These are phyloP conservation scores for Chalciporus pseudorubinellus DNA, from an alignment of 768 basidiomycete species.

Conservation along the genomic window DNA sequence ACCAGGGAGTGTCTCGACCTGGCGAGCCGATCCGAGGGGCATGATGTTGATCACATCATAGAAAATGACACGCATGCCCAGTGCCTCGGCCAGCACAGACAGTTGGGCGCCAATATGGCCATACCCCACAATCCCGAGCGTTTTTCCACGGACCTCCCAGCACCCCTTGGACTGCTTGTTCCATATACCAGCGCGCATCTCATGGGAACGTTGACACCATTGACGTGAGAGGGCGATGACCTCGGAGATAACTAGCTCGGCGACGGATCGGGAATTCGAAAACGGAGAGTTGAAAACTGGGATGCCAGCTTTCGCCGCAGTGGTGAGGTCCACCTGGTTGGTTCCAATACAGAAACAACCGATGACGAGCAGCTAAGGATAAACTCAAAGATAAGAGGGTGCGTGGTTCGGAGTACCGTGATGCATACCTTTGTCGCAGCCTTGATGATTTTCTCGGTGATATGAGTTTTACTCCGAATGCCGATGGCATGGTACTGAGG, in stretches of 20 bases:
- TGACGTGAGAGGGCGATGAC: conserved; percentile 93
- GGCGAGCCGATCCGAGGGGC: conserved; percentile 92
- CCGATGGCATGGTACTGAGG: conserved; percentile 90
- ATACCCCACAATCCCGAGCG: conserved; percentile 95
- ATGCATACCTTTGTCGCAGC: conserved; percentile 75
- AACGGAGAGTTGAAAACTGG: conserved; percentile 99
- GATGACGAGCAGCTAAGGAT: conserved; percentile 79
- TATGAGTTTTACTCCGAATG: conserved; percentile 96
- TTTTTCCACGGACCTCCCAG: conserved; percentile 98
- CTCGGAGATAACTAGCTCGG: conserved; percentile 95
- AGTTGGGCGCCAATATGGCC: conserved; percentile 98
- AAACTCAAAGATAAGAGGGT: not conserved
- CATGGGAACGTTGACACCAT: conserved; percentile 81
- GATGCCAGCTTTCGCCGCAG: conserved; percentile 84
- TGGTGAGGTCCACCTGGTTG: conserved; percentile 90
- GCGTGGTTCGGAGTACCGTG: not conserved
- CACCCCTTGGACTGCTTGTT: conserved; percentile 99
- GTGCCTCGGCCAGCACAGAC: conserved; percentile 92
- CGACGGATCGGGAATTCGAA: conserved; percentile 98
- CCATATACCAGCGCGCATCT: conserved; percentile 90
- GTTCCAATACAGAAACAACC: conserved; percentile 99
- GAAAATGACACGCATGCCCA: conserved; percentile 95
- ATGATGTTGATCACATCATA: conserved; percentile 95
- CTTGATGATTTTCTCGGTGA: conserved; percentile 85
- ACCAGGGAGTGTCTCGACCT: conserved; percentile 73